Base-by-base conservation (phyloP, 148 eudicot genomes). In the Cornus controversa region DNA sequence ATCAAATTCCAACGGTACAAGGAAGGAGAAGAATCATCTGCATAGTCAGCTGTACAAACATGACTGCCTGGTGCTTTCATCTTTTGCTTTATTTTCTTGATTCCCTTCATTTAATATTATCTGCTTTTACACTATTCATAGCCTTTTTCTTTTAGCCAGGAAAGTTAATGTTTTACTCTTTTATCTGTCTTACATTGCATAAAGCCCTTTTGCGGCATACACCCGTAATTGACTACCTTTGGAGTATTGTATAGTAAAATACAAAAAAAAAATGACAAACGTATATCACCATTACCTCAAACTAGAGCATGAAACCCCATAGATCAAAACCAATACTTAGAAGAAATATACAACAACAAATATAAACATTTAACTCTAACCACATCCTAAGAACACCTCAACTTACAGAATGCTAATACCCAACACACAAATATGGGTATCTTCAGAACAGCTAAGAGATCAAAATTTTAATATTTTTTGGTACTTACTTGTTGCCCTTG, bases 401-500 rank as follows among this genome's bases (percentile, higher is more conserved):
- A 22, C 40, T 13, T 16, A 10, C 37, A 57, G 42, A 57, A 7
- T 18, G 14, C 64, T 28, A 31, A 57, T 66, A 57, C 28, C 9
- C 22, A 57, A 10, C n/a, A 72, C 45, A 40, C 45, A 40, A 40
- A 54, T 28, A 34, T 28, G 27, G 45, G 45, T 23, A 57, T 28
- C 13, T 29, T 6, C 42, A 72, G 13, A 27, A 24, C 7, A 53
- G 57, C 6, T 13, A 10, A 72, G 20, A 58, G 25, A 31, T 3
- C 1, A 31, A n/a, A 7, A 8, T 11, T 10, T 63, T 64, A 37
- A 28, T 15, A 37, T n/a, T 5, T 29, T 11, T 40, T n/a, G 50
- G 15, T 0, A 89, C 94, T 77, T 83, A 91, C 98, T 87, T 93
- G 84, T 93, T 93, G 23, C 98, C 98, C 80, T 89, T 92, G 82